Base-by-base conservation (phyloP, 805 yeast genomes). In the Myxozyma geophila region DNA sequence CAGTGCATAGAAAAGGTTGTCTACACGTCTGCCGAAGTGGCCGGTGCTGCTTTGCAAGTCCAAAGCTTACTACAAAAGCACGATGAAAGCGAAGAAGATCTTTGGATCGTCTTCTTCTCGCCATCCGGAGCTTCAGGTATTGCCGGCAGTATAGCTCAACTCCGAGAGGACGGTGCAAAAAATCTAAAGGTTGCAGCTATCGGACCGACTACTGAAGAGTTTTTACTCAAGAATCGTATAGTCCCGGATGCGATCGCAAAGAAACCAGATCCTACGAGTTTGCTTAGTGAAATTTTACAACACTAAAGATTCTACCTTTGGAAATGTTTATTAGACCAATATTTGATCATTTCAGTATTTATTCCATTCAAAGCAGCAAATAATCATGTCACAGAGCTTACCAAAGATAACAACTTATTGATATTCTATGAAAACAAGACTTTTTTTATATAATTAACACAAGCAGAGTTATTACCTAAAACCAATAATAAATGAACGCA, bases 181-280 rank as follows among this genome's bases (percentile, higher is more conserved):
- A 10, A 13, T 1, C 74, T 79, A 50, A 81, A 79, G 54, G 77
- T 91, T 15, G 97, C 96, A 0, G 86, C 92, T 2, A 93, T 93
- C 62, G 98, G 98, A 0, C 98, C 98, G 1, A 93, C 98, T 0
- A 93, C 98, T 0, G 67, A 72, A 10, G 85, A 88, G 60, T 91
- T 83, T 70, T 75, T 92, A 49, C 44, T 74, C 5, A 74, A 78
- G 0, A 79, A 83, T 19, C 87, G 85, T 0, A 73, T 93, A 2
- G 67, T 51, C 0, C 90, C 92, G 0, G 76, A 83, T 46, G 83
- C 88, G 0, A 88, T 88, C 2, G 87, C 97, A 2, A 75, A 76
- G 5, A 85, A 85, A 63, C 98, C 98, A 0, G 86, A 86, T 39
- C 91, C 97, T 0, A 70, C 68, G n/a, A 50, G 55, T 39, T 28